Evolutionary conservation across 2,329 filamentous ascomycete species (phyloP).

Genomic region (Cladophialophora psammophila): DNA sequence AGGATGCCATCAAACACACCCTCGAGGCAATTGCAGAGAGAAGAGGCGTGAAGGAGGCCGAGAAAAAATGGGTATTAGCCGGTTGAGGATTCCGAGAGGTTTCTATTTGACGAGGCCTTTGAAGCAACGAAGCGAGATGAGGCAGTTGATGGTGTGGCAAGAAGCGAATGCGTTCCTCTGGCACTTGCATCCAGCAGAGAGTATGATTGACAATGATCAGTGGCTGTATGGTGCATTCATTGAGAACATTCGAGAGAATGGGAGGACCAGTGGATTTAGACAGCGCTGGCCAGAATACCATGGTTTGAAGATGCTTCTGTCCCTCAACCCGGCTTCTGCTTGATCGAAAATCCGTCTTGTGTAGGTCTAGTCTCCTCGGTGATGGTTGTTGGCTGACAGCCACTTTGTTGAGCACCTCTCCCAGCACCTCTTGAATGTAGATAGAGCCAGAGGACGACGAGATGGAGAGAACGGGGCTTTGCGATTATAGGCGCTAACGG

Average conservation of each 20-base stretch:
- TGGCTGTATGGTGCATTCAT: not conserved
- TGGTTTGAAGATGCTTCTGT: no score
- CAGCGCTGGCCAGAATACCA: no score
- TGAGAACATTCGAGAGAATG: not conserved
- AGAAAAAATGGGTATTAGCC: slow-evolving; percentile 68
- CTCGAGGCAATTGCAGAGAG: slow-evolving; percentile 71
- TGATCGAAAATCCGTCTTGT: no score
- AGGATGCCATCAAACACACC: slow-evolving; percentile 74
- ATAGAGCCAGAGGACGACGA: no score
- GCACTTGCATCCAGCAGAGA: not conserved
- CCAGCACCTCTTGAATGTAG: no score
- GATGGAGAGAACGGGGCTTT: no score
- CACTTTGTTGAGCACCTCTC: no score
- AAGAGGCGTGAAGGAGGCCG: slow-evolving; percentile 66
- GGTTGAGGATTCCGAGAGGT: slow-evolving; percentile 8
- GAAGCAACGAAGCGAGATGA: not conserved
- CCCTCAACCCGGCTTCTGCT: no score
- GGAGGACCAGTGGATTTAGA: no score
- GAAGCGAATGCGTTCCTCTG: not conserved
- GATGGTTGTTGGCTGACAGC: no score
- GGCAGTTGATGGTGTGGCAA: not conserved
- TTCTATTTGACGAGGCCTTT: not conserved
- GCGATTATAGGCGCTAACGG: no score
- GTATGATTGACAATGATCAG: not conserved
- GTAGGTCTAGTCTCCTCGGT: no score